Evolutionary conservation across 192 early-diverging fungal genomes (phyloP), one percentile per base, ranked within the genome.

Genomic region (Jimgerdemannia lactiflua): DNA sequence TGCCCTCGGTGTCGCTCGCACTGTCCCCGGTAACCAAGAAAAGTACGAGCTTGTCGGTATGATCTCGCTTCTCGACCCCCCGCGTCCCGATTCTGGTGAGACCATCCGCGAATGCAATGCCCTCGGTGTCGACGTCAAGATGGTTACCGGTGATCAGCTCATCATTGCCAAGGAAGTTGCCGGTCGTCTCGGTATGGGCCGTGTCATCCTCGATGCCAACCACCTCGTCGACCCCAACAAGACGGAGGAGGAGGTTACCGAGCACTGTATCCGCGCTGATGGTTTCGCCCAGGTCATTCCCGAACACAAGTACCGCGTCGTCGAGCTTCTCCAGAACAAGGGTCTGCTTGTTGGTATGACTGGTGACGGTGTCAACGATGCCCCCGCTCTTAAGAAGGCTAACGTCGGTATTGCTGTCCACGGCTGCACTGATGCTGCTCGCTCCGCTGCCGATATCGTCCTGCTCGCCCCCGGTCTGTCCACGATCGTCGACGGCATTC

Each of bases 291-390:
- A 97, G 81, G 95, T 97, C 43, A 96, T 95, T 83, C 95, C 95
- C 69, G 95, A 97, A 81, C 95, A 97, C 91, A 97, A 97, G 84
- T 95, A 94, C 87, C 86, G 91, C 40, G 95, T 97, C 39, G 95
- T 97, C 40, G 95, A 97, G 82, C 81, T 96, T 65, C 84, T 97
- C 42, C 95, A 97, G 84, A 91, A 93, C 65, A 86, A 90, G 72
- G 91, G 91, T 11, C 77, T 90, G 29, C 83, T 93, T 19, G 91
- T 94, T 67, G 92, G 93, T 76, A 96, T 97, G 95, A 97, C 95
- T 49, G 96, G 96, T 77, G 95, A 97, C 82, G 95, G 96, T 84
- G 95, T 97, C 68, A 98, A 98, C 79, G 96, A 98, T 80, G 96
- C 96, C 9, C 96, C 96, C 4, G 96, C 96, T 39, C 85, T 98